A percentile compares a stretch with the other conserved stretches of the same genome.
Evolutionary conservation across 768 basidiomycete genomes (phyloP).

Genomic region (Lactarius hatsudake): DNA sequence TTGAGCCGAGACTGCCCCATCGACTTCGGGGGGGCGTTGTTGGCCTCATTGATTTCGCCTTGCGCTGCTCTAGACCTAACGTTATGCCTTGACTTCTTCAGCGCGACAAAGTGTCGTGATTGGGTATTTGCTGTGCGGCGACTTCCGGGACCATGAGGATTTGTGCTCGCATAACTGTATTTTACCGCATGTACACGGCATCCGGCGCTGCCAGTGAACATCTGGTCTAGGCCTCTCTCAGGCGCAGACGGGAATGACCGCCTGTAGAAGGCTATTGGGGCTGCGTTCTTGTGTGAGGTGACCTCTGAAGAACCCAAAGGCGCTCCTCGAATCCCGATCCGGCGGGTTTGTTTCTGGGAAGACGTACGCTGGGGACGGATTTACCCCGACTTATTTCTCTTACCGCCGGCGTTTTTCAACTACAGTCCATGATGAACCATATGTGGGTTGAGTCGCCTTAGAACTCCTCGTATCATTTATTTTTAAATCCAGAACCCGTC

Average conservation of each 20-base stretch:
- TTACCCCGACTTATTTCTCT: background rate
- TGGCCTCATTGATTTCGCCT: background rate
- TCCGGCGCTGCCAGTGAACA: background rate
- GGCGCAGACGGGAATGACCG: background rate
- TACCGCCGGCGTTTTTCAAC: background rate
- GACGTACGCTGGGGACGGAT: background rate
- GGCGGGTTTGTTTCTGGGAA: background rate
- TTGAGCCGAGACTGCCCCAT: background rate
- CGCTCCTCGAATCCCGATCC: background rate
- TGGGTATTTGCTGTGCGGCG: background rate
- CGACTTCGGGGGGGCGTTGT: background rate
- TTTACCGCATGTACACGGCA: background rate
- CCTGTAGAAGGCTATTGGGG: background rate
- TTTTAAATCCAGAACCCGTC: too few species aligned
- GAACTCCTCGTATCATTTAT: too few species aligned
- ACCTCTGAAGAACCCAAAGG: background rate
- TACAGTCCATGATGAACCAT: background rate
- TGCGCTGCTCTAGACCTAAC: constrained; percentile 1
- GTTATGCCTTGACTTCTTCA: background rate
- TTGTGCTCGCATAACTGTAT: background rate
- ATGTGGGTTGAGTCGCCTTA: background rate
- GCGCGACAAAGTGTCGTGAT: background rate
- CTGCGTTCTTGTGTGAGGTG: background rate
- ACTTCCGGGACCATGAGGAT: background rate
- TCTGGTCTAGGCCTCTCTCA: background rate